phyloP scores from a whole-genome alignment of 2,329 filamentous ascomycete species.

The Scedosporium boydii region DNA sequence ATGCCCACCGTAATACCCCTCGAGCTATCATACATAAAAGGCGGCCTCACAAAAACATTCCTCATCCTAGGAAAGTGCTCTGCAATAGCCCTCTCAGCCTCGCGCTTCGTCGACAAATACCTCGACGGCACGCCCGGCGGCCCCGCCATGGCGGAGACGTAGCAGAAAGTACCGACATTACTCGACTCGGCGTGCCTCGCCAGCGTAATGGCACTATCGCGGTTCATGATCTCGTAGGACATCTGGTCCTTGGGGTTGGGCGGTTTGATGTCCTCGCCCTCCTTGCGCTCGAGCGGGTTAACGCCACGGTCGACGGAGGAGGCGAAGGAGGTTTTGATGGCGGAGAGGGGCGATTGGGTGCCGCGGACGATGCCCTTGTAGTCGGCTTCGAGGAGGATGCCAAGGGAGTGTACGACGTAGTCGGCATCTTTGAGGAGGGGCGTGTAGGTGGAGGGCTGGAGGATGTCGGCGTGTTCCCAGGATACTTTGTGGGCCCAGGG shows the following conservation, averaged over 20 bases:
- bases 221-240: constrained; percentile 96
- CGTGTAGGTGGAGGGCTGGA: constrained; percentile 72
- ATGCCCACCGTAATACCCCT: constrained; percentile 76
- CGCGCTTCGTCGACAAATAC: constrained; percentile 86
- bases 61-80: constrained; percentile 66
- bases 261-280: constrained; percentile 51
- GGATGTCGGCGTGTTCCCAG: constrained; percentile 83
- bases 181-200: constrained; percentile 64
- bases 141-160: constrained; percentile 80
- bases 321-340: constrained; percentile 70
- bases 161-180: constrained; percentile 64
- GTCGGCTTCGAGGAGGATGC: constrained; percentile 91
- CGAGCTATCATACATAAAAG: constrained; percentile 81
- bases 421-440: constrained; percentile 66
- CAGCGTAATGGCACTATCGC: constrained; percentile 75
- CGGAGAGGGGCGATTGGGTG: constrained; percentile 69
- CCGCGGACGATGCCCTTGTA: constrained; percentile 90
- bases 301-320: constrained; percentile 51
- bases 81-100: constrained; percentile 72
- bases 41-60: constrained; percentile 71
- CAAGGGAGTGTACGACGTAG: constrained; percentile 89
- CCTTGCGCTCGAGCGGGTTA: constrained; percentile 58
- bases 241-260: constrained; percentile 64
- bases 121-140: constrained; percentile 74
- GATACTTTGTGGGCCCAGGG: constrained; percentile 73